phyloP scores from a whole-genome alignment of 331 rosid species.

The Rosa hybrid region DNA sequence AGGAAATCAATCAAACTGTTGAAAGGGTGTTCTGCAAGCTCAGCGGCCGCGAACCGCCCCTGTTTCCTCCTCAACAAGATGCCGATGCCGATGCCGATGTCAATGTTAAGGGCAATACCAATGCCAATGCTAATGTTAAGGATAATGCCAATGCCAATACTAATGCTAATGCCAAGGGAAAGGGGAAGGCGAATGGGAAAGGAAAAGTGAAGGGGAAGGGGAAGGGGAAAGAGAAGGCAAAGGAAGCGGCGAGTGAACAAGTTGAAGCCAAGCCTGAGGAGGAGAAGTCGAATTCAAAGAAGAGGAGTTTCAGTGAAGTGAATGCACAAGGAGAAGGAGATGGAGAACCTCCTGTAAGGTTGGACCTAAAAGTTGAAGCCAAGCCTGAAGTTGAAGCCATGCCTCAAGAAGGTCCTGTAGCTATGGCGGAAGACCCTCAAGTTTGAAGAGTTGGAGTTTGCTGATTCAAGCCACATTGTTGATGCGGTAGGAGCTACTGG shows the following conservation, averaged over 20 bases:
- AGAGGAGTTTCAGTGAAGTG: slow-evolving; percentile 63
- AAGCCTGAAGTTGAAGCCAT: slow-evolving; percentile 43
- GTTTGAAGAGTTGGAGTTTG: slow-evolving; percentile 41
- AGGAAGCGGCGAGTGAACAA: slow-evolving; percentile 45
- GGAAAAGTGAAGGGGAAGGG: neutral
- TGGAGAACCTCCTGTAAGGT: slow-evolving; percentile 9
- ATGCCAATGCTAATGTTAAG: neutral
- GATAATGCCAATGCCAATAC: no score
- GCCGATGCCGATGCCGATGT: slow-evolving; percentile 8
- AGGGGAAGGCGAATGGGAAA: neutral
- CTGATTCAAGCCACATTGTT: neutral
- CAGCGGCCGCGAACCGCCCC: slow-evolving; percentile 86
- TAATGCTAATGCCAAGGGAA: neutral
- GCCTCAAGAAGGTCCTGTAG: slow-evolving; percentile 39
- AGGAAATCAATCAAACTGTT: slow-evolving; percentile 80
- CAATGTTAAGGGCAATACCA: neutral
- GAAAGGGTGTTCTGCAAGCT: slow-evolving; percentile 85
- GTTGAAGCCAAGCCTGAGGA: slow-evolving; percentile 30
- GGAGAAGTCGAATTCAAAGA: slow-evolving; percentile 54
- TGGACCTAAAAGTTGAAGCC: slow-evolving; percentile 41
- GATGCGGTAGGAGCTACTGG: neutral
- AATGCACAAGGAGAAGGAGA: slow-evolving; percentile 27
- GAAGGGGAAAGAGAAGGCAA: slow-evolving; percentile 52
- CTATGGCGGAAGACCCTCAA: slow-evolving; percentile 46
- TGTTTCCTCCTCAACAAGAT: slow-evolving; percentile 57